A percentile compares a stretch with the other conserved stretches of the same genome.
These are phyloP conservation scores for Gastroboletus turbinatus DNA, from an alignment of 1,284 basidiomycete species.

Conservation along the genomic window DNA sequence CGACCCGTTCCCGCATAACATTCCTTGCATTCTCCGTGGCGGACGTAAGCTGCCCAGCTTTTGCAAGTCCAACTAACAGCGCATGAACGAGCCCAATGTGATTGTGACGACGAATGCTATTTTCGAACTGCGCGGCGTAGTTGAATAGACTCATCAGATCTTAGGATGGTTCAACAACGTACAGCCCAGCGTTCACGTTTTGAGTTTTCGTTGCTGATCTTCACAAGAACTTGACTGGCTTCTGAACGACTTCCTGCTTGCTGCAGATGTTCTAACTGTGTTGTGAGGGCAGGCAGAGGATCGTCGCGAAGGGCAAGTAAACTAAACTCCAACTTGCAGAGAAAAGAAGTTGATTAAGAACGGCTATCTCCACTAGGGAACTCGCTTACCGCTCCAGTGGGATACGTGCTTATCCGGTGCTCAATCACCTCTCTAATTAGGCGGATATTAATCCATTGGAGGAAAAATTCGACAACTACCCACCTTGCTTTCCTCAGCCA, in stretches of 20 bases:
- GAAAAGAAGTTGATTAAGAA: constrained; percentile 7
- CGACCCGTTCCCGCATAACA: constrained; percentile 33
- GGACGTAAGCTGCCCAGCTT: constrained; percentile 53
- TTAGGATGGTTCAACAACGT: constrained; percentile 34
- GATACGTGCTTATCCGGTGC: constrained; percentile 84
- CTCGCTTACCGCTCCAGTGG: constrained; percentile 70
- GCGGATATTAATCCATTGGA: constrained; percentile 11
- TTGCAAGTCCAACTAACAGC: constrained; percentile 66
- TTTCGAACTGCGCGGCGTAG: constrained; percentile 62
- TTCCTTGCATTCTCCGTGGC: constrained; percentile 45
- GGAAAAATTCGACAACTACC: not conserved
- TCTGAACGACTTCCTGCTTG: constrained; percentile 44
- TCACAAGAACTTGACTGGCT: constrained; percentile 55
- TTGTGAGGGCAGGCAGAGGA: constrained; percentile 66
- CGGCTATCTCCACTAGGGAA: constrained; percentile 2
- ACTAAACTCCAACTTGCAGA: constrained; percentile 81
- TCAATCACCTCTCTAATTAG: constrained; percentile 74
- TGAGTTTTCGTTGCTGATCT: constrained; percentile 70
- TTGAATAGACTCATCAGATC: not conserved
- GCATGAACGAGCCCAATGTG: constrained; percentile 79
- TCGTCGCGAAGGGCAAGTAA: constrained; percentile 83
- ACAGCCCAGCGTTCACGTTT: constrained; percentile 84
- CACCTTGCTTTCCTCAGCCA: constrained; percentile 82
- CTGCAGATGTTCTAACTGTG: constrained; percentile 51
- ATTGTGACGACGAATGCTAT: constrained; percentile 79